Base-by-base conservation (phyloP, 1,139 yeast species). In the Kluyveromyces marxianus region DNA sequence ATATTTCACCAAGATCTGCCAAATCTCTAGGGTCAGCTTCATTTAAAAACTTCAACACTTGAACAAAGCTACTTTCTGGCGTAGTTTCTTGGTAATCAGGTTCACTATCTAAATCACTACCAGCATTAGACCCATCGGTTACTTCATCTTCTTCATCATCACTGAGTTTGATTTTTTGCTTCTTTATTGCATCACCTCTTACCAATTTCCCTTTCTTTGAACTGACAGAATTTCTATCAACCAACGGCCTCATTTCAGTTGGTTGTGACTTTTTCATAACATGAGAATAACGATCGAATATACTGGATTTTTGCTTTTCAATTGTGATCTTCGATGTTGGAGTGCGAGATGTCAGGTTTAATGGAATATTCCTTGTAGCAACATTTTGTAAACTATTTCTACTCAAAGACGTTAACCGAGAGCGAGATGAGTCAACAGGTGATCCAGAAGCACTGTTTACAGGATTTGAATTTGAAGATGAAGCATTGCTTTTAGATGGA, bases 21-120 rank as follows among this genome's bases (percentile, higher is more conserved):
- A 92, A 70, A 60, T 90, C 96, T 48, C 81, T 79, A 2, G 71
- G 71, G 8, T 86, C 76, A 0, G 95, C 92, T 29, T 78, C 77
- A 62, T 92, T 92, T 55, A 92, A 71, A 57, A 92, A 89, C 43
- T 81, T 78, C 46, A 90, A 69, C 30, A 89, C 79, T 48, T 87
- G 80, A 56, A 85, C 95, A 48, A 85, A 73, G 30, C 78, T 78
- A 56, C 57, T 50, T 52, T 61, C 47, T 47, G 67, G 48, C 59
- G 69, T 45, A 66, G 75, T 41, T 68, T 75, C 49, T 54, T 66
- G 69, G 52, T 59, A 64, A 45, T 58, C 66, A 47, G 58, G 68
- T 37, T 53, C 69, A 47, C 60, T 62, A 52, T 72, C 73, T 37
- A 71, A 79, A 39, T 70, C 74, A 36, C 74, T 82, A 25, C 71